Evolutionary conservation across 768 basidiomycete genomes (phyloP).

Genomic region (Pilatotrama ljubarskyi): DNA sequence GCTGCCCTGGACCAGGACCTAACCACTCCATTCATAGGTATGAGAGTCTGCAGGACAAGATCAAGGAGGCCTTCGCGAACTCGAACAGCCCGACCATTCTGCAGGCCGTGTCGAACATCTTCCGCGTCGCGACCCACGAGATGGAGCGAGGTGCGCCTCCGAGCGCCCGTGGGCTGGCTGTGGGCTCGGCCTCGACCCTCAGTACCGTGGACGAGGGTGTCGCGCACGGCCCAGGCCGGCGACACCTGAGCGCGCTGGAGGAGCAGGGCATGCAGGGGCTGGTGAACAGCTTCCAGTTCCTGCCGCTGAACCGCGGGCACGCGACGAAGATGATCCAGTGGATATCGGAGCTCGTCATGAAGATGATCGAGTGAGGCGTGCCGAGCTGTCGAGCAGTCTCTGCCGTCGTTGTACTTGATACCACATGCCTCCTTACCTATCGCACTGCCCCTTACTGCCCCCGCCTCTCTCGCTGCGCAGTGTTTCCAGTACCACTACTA

Average conservation of each 20-base stretch:
- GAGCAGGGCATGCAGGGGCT: conserved; percentile 75
- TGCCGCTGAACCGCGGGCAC: conserved; percentile 44
- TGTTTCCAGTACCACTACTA: not conserved
- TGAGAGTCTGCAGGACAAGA: conserved; percentile 71
- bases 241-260: conserved; percentile 62
- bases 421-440: conserved; percentile 1
- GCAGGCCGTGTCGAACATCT: conserved; percentile 70
- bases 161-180: conserved; percentile 27
- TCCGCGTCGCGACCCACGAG: conserved; percentile 67
- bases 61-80: conserved; percentile 69
- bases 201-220: conserved; percentile 59
- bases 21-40: conserved; percentile 48
- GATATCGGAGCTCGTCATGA: conserved; percentile 64
- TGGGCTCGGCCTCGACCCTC: conserved; percentile 63
- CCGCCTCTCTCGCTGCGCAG: not conserved
- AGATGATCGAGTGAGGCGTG: conserved; percentile 44
- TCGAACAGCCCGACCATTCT: conserved; percentile 74
- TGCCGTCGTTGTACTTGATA: conserved; percentile 4
- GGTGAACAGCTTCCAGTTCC: conserved; percentile 70
- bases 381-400: not conserved
- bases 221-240: conserved; percentile 46
- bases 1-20: not conserved
- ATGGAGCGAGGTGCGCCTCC: conserved; percentile 40
- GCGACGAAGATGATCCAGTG: conserved; percentile 67
- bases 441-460: not conserved